Base-by-base conservation (phyloP, 2,329 filamentous ascomycete genomes). In the Epicoccum sorghinum region DNA sequence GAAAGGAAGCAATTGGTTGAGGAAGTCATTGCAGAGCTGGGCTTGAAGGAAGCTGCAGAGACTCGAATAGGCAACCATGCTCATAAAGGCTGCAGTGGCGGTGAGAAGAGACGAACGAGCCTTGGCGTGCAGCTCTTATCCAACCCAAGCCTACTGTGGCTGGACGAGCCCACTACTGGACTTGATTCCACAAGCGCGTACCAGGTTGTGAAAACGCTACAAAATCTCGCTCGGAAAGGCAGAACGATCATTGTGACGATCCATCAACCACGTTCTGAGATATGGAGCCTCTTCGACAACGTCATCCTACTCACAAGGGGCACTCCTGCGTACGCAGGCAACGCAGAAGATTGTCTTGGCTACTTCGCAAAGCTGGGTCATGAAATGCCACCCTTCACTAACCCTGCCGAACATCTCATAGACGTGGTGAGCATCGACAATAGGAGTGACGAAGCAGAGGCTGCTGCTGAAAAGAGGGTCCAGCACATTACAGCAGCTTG, bases 41-140 rank as follows among this genome's bases (percentile, higher is more conserved):
- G 89, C 0, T 71, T 93, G 36, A 91, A 91, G 69, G 89, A 92
- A 60, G 91, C 89, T 53, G 89, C 89, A 23, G 78, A 91, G 59
- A 93, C 89, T 0, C 79, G 86, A 7, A 89, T 93, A 47, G 89
- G 89, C 1, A 88, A 86, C 62, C 83, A 82, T 51, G 82, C 83
- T 45, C 87, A 91, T 64, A 87, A 89, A 40, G 89, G 89, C 0
- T 92, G 89, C 65, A 91, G 88, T 40, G 89, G 90, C 0, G 90
- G 89, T 3, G 90, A 93, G 71, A 92, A 91, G 77, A 80, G 89
- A 57, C 79, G 89, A 29, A 88, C 88, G 0, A 91, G 88, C 58
- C 89, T 93, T 42, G 89, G 89, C 2, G 89, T 93, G 4, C 89
- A 92, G 65, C 79, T 93, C 51, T 78, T 93, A n/a, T 86, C 88